Conservation (phyloP, 306 rosid species). For the Rosa lucieae region DNA sequence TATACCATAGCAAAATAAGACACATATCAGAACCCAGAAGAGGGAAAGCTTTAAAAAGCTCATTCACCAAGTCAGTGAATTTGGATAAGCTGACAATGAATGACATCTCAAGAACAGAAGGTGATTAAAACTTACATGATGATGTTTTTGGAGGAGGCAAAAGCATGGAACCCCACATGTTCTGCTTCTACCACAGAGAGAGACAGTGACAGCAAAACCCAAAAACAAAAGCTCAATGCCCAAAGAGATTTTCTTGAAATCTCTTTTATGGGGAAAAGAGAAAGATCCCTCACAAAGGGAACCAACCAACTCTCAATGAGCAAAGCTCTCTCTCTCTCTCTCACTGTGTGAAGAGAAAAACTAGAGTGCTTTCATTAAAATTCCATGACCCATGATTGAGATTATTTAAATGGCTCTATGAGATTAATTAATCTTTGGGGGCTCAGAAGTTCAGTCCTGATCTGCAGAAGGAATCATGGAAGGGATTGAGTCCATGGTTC, state of each 20-base stretch:
- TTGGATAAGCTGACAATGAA: constrained; percentile 62
- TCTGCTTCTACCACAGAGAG: constrained; percentile 33
- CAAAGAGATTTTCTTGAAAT: constrained; percentile 55
- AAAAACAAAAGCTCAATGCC: constrained; percentile 69
- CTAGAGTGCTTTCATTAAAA: background rate
- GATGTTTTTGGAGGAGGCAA: constrained; percentile 57
- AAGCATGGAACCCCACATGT: constrained; percentile 73
- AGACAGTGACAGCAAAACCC: constrained; percentile 34
- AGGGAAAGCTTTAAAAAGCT: constrained; percentile 27
- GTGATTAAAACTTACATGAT: constrained; percentile 54
- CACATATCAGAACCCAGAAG: constrained; percentile 38
- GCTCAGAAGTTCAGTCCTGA: constrained; percentile 32
- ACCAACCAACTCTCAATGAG: constrained; percentile 36
- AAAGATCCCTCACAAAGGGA: constrained; percentile 43
- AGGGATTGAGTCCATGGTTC: constrained; percentile 33
- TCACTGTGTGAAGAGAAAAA: background rate
- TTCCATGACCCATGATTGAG: constrained; percentile 23
- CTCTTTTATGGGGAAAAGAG: constrained; percentile 46
- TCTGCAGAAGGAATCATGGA: constrained; percentile 57
- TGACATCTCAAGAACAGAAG: constrained; percentile 62
- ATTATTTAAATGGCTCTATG: constrained; percentile 20
- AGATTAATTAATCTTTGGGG: constrained; percentile 34
- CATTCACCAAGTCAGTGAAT: constrained; percentile 28
- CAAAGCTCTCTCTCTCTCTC: constrained; percentile 2
- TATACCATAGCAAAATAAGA: constrained; percentile 27